phyloP scores from a whole-genome alignment of 139 green algal genomes.

The Chlorella sp. region DNA sequence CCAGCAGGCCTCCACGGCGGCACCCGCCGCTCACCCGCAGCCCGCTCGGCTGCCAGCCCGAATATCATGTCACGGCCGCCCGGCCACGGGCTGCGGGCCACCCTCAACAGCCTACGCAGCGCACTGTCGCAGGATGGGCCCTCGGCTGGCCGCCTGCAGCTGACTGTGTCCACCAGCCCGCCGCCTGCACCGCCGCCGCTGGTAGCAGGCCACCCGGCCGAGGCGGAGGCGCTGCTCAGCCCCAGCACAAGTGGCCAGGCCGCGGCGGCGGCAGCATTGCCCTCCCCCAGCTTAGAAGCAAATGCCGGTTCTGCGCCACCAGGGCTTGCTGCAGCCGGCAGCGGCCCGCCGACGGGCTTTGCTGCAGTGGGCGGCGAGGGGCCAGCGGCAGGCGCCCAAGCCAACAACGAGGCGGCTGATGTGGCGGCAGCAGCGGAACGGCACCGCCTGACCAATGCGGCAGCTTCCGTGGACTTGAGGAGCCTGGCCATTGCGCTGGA shows the following conservation, averaged over 20 bases:
- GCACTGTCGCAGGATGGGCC: not conserved
- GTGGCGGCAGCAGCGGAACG: slow-evolving; percentile 3
- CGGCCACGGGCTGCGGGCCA: too few relatives aligned
- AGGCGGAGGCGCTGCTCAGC: too few relatives aligned
- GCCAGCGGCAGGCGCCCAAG: not conserved
- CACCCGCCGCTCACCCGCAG: not conserved
- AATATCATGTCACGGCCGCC: too few relatives aligned
- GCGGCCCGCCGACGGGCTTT: not conserved
- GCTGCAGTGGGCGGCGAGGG: too few relatives aligned
- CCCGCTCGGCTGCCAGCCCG: too few relatives aligned
- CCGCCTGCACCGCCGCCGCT: not conserved
- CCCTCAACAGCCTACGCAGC: not conserved
- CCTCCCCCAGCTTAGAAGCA: too few relatives aligned
- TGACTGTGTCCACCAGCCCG: not conserved
- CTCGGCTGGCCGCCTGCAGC: not conserved
- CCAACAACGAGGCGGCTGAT: not conserved
- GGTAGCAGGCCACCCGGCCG: not conserved
- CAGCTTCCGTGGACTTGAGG: slow-evolving; percentile 9
- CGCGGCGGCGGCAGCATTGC: too few relatives aligned
- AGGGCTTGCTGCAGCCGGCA: not conserved
- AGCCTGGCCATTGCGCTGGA: slow-evolving; percentile 40
- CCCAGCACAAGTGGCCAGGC: too few relatives aligned
- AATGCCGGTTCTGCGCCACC: not conserved
- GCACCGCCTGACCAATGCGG: slow-evolving; percentile 11
- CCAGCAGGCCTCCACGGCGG: not conserved